A percentile compares a stretch with the other conserved stretches of the same genome.
Conservation (phyloP, 345 rosid species). For the Citrus australasica region DNA sequence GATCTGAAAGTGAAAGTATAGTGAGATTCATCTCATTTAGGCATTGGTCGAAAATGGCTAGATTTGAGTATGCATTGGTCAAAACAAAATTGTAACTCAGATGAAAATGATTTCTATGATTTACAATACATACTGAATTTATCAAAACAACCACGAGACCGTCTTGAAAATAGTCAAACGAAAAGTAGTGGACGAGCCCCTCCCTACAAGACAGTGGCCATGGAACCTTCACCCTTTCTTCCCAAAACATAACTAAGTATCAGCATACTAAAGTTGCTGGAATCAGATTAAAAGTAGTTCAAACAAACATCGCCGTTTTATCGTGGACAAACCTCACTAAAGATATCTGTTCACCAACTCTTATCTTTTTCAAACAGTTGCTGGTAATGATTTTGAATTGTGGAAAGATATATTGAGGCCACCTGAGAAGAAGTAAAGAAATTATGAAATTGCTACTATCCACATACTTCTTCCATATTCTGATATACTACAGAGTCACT, state of each 20-base stretch:
- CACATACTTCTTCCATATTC: neutral
- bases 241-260: slow-evolving; percentile 36
- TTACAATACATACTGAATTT: slow-evolving; percentile 58
- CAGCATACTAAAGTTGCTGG: slow-evolving; percentile 22
- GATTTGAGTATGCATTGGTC: neutral
- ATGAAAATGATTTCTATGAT: slow-evolving; percentile 3
- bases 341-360: slow-evolving; percentile 69
- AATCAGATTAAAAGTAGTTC: slow-evolving; percentile 8
- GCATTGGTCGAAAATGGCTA: neutral
- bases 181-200: slow-evolving; percentile 64
- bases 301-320: slow-evolving; percentile 7
- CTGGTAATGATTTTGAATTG: slow-evolving; percentile 51
- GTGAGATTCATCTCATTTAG: neutral
- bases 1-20: slow-evolving; percentile 43
- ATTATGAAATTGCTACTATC: neutral
- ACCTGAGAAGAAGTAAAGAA: slow-evolving; percentile 44
- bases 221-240: slow-evolving; percentile 88
- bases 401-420: slow-evolving; percentile 82
- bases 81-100: slow-evolving; percentile 11
- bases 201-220: slow-evolving; percentile 92
- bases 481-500: neutral
- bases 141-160: slow-evolving; percentile 55
- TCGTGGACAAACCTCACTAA: slow-evolving; percentile 60
- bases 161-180: slow-evolving; percentile 70
- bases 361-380: slow-evolving; percentile 56